Base-by-base conservation (phyloP, 129 eudicot species). In the Apium graveolens region DNA sequence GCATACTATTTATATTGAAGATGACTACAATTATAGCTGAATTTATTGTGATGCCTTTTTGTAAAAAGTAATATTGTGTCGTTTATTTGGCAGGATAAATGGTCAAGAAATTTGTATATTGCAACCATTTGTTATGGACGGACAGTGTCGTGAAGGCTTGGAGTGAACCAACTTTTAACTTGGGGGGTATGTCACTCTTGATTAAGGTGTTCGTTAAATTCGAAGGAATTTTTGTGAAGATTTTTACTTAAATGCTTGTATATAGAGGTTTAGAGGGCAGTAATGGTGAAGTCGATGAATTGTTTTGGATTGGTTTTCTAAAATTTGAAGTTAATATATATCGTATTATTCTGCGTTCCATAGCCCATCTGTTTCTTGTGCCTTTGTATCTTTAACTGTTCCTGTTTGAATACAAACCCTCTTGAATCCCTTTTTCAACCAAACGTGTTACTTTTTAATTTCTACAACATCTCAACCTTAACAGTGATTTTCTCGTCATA, bases 91-190 rank as follows among this genome's bases (percentile, higher is more conserved):
- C 92, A 92, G 97, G 97, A 90, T 57, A 92, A 92, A 85, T 92
- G 97, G 97, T 86, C 91, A 16, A 92, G 90, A 81, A 92, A 92
- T 92, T 83, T 92, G 83, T 92, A 92, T 48, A 85, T 92, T 76
- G 92, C 97, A 80, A 86, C 97, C 43, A 87, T 92, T 73, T 92
- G 96, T 79, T 92, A 88, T 49, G 97, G 97, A 31, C 89, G 96
- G 79, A 92, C 96, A 13, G 91, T 90, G 44, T 87, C 88, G 38
- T 87, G 81, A 87, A 34, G 38, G 29, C 57, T 16, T 27, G 46
- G 76, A 69, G 48, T 26, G 27, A 5, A 38, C 42, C 29, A 78
- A 63, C 51, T 62, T 60, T 42, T 49, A 42, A 21, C 57, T 41
- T 57, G 8, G 49, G n/a, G 43, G 80, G 73, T 63, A 78, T 41